Evolutionary conservation across 805 yeast species (phyloP), one percentile per base, ranked within the genome.

Genomic region (Hemisphaericaspora nanyangensis): DNA sequence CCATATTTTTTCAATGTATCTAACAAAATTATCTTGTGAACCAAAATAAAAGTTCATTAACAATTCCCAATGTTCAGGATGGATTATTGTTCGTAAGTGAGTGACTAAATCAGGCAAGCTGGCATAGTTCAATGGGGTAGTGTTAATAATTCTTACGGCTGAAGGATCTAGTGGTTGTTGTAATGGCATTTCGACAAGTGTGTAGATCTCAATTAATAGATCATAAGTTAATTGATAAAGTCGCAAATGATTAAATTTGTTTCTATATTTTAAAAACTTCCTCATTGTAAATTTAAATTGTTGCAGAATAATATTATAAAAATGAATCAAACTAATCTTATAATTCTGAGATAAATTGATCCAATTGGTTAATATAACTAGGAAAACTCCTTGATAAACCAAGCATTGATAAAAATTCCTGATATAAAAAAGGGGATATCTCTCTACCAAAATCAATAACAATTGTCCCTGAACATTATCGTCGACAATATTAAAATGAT

Each of bases 21-120:
- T 26, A 6, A 36, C 28, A 33, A 58, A 45, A 13, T 52, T 51
- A 12, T 58, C 60, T 18, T 34, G 40, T 26, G 57, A 52, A 2
- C 66, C 67, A 43, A 56, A 60, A 40, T 49, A 51, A 17, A 38
- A 29, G 31, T 55, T 45, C 5, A 51, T 41, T 25, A 58, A 44
- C n/a, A 49, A 20, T 6, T 46, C 49, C 48, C 50, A 49, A 17
- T 32, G 27, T 7, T 35, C 33, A n/a, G 6, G 2, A 2, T 40
- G 31, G 7, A 46, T 18, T 12, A 45, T 37, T 13, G 29, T 15
- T 13, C 38, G 35, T 19, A 50, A 27, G 5, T 39, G 15, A 8
- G 37, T 31, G 12, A 39, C 31, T 28, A 51, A 40, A 7, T 44
- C 51, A 29, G 45, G 32, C 8, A 39, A 11, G 29, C 34, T n/a